Conservation (phyloP, 2,329 filamentous ascomycete species). For the Aspergillus neoniger region DNA sequence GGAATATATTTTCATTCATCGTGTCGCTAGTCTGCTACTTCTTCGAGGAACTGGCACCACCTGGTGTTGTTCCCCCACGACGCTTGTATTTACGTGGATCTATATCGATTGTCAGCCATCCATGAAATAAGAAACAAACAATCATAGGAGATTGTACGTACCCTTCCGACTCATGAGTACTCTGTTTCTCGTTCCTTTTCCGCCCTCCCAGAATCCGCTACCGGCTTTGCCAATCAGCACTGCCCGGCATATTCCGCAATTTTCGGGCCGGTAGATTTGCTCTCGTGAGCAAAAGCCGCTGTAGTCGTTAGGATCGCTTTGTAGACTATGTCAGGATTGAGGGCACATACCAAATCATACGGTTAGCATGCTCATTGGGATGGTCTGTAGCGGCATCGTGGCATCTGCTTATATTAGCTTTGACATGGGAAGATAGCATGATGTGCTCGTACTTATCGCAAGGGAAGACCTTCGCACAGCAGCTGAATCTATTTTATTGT, state of each 20-base stretch:
- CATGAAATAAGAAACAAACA: neutral
- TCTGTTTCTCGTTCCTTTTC: constrained; percentile 75
- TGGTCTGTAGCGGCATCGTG: constrained; percentile 73
- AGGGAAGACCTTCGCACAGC: constrained; percentile 59
- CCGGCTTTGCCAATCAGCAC: constrained; percentile 67
- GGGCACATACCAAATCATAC: constrained; percentile 70
- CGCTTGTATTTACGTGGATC: constrained; percentile 74
- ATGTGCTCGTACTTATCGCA: constrained; percentile 53
- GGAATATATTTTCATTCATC: neutral
- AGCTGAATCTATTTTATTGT: constrained; percentile 48
- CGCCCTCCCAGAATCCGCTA: constrained; percentile 82
- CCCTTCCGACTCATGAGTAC: constrained; percentile 70
- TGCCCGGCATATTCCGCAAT: constrained; percentile 72
- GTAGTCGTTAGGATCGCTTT: neutral
- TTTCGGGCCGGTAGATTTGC: constrained; percentile 75
- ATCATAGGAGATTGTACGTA: constrained; percentile 25
- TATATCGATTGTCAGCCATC: constrained; percentile 17
- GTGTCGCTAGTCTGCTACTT: constrained; percentile 14
- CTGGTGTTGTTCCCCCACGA: constrained; percentile 47
- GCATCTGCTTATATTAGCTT: constrained; percentile 53
- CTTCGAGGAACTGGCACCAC: constrained; percentile 29
- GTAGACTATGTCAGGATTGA: neutral
- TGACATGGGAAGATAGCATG: neutral
- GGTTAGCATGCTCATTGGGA: constrained; percentile 75
- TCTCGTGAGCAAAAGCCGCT: constrained; percentile 74